Base-by-base conservation (phyloP, 169 alveolate genomes). In the Cryptosporidium ubiquitum region DNA sequence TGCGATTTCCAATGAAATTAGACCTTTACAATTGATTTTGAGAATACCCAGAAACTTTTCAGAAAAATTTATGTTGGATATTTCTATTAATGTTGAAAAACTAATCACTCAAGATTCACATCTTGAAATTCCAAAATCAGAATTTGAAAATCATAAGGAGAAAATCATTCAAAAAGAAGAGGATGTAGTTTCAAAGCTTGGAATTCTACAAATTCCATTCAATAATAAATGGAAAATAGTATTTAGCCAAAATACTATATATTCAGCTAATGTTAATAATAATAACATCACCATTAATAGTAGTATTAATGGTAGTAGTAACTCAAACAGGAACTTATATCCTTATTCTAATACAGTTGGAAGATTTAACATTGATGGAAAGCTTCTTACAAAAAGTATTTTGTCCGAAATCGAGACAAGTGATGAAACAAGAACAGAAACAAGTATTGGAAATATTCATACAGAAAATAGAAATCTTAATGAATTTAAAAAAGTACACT, bases 1-100 rank as follows among this genome's bases (percentile, higher is more conserved):
- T 40, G 55, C 89, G 5, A 26, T 23, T n/a, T n/a, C 40, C 5
- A 79, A 79, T 47, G 89, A 79, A 49, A 60, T 79, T 2, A 37
- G 61, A 10, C 89, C 89, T 9, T 39, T 79, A 10, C 68, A 79
- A 10, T 37, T 79, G 5, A 37, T 79, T 18, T n/a, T 79, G 9
- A 64, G 75, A 12, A 26, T 79, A 14, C 89, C 89, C 7, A 47
- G 40, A 6, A 23, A 55, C 51, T 33, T 73, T 20, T 35, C 26
- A 26, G 70, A 73, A 29, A 1, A 58, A 5, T 52, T 73, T 3
- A 35, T 23, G 5, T 33, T 73, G 26, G 85, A 73, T 12, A 18
- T 73, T 18, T 49, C 57, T n/a, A 16, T 73, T 3, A 55, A 37
- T 10, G 40, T 73, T 33, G 51, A 5, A 4, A 55, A n/a, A 57